These are phyloP conservation scores for Ajuga chamaepitys DNA, from an alignment of 257 asterid species.

Conservation along the genomic window DNA sequence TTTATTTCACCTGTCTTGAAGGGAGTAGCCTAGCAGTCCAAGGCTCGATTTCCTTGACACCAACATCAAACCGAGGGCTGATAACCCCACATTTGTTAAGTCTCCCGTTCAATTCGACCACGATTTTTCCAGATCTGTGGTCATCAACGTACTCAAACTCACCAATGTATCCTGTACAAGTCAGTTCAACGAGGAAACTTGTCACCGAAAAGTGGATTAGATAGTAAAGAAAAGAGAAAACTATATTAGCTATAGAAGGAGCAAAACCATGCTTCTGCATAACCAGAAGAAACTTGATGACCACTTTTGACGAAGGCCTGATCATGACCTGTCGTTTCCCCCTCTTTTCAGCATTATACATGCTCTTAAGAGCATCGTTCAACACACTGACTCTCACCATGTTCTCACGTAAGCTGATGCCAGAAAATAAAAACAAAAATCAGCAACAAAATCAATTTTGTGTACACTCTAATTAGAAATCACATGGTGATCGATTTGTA, in stretches of 20 bases:
- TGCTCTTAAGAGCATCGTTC: constrained; percentile 38
- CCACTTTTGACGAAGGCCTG: constrained; percentile 33
- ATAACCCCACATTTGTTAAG: constrained; percentile 30
- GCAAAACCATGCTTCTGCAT: constrained; percentile 45
- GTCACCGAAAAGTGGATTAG: too few species aligned
- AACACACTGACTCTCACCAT: constrained; percentile 34
- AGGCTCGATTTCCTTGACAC: constrained; percentile 32
- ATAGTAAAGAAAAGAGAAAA: too few species aligned
- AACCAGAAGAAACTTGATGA: constrained; percentile 33
- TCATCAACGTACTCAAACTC: constrained; percentile 27
- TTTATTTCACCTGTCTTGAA: constrained; percentile 25
- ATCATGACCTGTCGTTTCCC: constrained; percentile 35
- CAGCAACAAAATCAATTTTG: too few species aligned
- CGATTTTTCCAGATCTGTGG: constrained; percentile 31
- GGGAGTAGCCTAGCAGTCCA: constrained; percentile 33
- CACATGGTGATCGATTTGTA: too few species aligned
- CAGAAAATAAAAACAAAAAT: too few species aligned
- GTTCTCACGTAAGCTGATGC: not conserved
- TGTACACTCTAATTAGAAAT: too few species aligned
- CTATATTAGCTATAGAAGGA: too few species aligned
- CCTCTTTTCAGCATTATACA: constrained; percentile 33
- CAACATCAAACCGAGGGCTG: constrained; percentile 29
- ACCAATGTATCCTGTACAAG: constrained; percentile 20
- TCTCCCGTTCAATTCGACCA: constrained; percentile 27
- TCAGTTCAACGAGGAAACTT: too few species aligned